Base-by-base conservation (phyloP, 495 filamentous ascomycete genomes). In the Astrocystis sublimbata region DNA sequence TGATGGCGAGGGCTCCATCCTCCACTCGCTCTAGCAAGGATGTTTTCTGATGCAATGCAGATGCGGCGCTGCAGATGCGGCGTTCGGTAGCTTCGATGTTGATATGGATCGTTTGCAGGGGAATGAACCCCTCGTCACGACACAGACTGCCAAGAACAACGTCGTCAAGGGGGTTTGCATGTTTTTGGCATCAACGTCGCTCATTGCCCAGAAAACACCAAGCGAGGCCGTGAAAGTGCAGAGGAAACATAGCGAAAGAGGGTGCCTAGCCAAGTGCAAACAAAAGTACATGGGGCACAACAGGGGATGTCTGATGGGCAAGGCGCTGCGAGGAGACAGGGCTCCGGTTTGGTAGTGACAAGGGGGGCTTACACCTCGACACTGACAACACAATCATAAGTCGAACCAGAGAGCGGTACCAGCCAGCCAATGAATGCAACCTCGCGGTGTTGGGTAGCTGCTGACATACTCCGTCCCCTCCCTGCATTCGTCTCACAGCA, bases 1-100 rank as follows among this genome's bases (percentile, higher is more conserved):
- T 59, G 56, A 59, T 42, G 23, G 56, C 19, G 56, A 59, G 56
- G 23, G 56, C 19, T 21, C 56, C 19, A 38, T 47, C 42, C 30
- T n/a, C 19, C n/a, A n/a, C 42, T 40, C 31, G 26, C 50, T 10
- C 56, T 36, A 40, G 56, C 40, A 59, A 28, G 55, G 56, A 59
- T 59, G 30, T 47, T 43, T 19, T 43, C 4, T 38, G n/a, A n/a
- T n/a, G n/a, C n/a, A n/a, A n/a, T n/a, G n/a, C n/a, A n/a, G n/a
- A n/a, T n/a, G n/a, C n/a, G n/a, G n/a, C n/a, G n/a, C n/a, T 30
- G 45, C 30, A 59, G 19, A 50, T 59, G 55, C 40, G 38, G 33
- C 43, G 45, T 40, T 43, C 35, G 23, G 21, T 4, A 19, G 38
- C 26, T 57, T 56, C 17, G 28, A 45, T 28, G n/a, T 49, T 31